Base-by-base conservation (phyloP, 176 grass and related monocot genomes). In the Musa beccarii region DNA sequence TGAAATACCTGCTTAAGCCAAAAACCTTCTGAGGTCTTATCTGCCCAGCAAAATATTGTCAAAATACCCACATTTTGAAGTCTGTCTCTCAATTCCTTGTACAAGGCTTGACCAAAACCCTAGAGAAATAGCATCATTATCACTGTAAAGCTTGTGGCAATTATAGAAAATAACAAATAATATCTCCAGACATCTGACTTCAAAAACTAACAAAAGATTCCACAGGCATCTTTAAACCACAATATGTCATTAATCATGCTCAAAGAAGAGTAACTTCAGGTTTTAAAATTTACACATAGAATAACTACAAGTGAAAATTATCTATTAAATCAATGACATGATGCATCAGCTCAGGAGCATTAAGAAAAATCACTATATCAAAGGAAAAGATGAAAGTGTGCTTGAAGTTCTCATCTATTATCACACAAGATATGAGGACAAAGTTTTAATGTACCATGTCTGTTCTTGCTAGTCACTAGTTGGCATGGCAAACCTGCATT, bases 1-100 rank as follows among this genome's bases (percentile, higher is more conserved):
- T 76, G 10, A 80, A 82, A 75, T 92, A 84, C 92, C 87, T 96
- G 89, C 85, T 96, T 96, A 79, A 89, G 76, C 92, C 92, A 96
- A 92, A 96, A 96, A 66, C 83, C 87, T 89, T 89, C 85, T 12
- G 92, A 96, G 22, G 82, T 79, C 54, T 84, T 79, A 81, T 96
- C 92, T 82, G 87, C 87, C 92, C 92, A 96, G 79, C 87, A 92
- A 77, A 92, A 89, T 76, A 96, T 78, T n/a, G 69, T 89, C 70
- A 82, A 76, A 67, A 92, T 85, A 54, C 89, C 89, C 57, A 96
- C 83, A 86, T 84, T 92, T 80, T 89, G 87, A 80, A 96, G 92
- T 67, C 92, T 92, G 20, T 82, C 81, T 51, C 79, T 92, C 75
- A 96, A 81, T 74, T 96, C 87, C 74, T 82, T 84, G 52, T 86